Evolutionary conservation across 257 asterid species (phyloP).

Genomic region (Agastache rugosa): DNA sequence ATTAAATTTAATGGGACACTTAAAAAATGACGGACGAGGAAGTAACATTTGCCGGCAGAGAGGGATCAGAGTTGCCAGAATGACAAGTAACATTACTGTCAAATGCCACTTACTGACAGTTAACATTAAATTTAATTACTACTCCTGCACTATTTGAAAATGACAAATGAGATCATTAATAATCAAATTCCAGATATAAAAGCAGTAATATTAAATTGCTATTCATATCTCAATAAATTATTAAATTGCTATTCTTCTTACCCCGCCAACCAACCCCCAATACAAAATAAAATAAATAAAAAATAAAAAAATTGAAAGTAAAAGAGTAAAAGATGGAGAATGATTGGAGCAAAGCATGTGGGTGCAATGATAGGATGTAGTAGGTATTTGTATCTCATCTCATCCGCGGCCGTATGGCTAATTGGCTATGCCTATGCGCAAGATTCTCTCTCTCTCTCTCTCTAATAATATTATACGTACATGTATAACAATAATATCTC

Average conservation of each 20-base stretch:
- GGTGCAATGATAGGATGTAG: conserved; percentile 41
- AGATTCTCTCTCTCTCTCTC: conserved; percentile 28
- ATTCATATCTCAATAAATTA: too few relatives aligned
- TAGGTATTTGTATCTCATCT: conserved; percentile 18
- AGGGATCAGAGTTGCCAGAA: conserved; percentile 31
- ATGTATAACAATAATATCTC: neutral
- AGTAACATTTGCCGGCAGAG: neutral
- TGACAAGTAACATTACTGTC: conserved; percentile 32
- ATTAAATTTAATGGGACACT: too few relatives aligned
- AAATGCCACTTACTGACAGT: conserved; percentile 34
- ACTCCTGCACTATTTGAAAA: neutral
- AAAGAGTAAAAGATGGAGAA: conserved; percentile 29
- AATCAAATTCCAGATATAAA: neutral
- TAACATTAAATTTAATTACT: neutral
- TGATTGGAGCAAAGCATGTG: conserved; percentile 47
- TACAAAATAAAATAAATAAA: neutral
- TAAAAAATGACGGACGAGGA: too few relatives aligned
- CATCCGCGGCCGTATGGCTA: conserved; percentile 5
- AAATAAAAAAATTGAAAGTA: neutral
- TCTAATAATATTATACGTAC: neutral
- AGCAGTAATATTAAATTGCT: conserved; percentile 14
- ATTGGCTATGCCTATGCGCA: neutral
- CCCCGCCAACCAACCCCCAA: neutral
- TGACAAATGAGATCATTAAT: conserved; percentile 25
- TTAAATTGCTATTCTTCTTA: neutral